These are phyloP conservation scores for Neurospora terricola DNA, from an alignment of 495 filamentous ascomycete species.

Conservation along the genomic window DNA sequence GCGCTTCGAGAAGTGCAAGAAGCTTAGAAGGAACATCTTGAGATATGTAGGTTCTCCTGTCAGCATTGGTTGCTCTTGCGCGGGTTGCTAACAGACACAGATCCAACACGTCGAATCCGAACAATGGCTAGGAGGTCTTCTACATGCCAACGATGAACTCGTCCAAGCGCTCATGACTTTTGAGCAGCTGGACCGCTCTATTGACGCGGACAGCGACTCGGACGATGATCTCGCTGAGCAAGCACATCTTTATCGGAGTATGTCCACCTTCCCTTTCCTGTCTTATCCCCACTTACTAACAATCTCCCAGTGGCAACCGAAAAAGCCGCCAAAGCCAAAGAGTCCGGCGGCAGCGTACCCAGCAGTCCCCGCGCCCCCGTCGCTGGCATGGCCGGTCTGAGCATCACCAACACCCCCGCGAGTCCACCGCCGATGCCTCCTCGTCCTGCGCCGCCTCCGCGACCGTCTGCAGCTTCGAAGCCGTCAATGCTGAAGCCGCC, in stretches of 20 bases:
- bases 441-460: conserved; percentile 32
- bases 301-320: conserved; percentile 35
- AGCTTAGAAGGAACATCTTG: conserved; percentile 69
- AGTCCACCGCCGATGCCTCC: conserved; percentile 24
- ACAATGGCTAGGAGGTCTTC: conserved; percentile 67
- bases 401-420: conserved; percentile 15
- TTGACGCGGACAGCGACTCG: conserved; percentile 94
- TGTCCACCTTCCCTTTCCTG: conserved; percentile 5
- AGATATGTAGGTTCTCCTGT: too few species aligned
- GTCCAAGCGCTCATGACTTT: conserved; percentile 90
- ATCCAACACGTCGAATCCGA: conserved; percentile 79
- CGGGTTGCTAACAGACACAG: conserved; percentile 20
- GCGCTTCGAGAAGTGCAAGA: conserved; percentile 79
- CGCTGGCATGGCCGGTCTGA: conserved; percentile 28
- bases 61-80: too few species aligned
- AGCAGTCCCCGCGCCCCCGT: conserved; percentile 22
- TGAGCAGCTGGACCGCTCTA: conserved; percentile 87
- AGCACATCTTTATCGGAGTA: conserved; percentile 44
- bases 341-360: conserved; percentile 23
- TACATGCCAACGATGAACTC: conserved; percentile 77
- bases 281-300: conserved; percentile 8
- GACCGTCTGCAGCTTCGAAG: conserved; percentile 31
- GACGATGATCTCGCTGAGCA: conserved; percentile 56
- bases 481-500: conserved; percentile 19
- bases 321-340: conserved; percentile 37